These are phyloP conservation scores for Fusarium fracticaudum DNA, from an alignment of 2,329 filamentous ascomycete genomes.

Conservation along the genomic window DNA sequence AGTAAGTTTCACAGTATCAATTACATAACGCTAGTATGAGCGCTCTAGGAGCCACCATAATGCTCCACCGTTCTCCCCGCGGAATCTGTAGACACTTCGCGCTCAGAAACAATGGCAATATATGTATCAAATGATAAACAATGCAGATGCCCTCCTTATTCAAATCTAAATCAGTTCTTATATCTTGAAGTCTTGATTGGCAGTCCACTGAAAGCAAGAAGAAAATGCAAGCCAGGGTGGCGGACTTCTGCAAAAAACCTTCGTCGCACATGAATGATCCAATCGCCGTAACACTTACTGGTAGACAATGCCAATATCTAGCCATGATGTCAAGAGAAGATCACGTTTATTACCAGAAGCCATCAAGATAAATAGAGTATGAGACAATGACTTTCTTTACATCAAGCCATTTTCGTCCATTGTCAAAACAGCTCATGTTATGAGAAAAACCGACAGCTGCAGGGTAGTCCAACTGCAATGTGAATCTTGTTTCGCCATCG, in stretches of 20 bases:
- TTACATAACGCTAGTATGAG: background rate
- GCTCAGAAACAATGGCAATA: too few relatives aligned
- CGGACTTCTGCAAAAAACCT: accelerated
- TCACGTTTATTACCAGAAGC: accelerated
- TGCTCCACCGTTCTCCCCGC: background rate
- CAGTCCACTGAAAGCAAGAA: accelerated
- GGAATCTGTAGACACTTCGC: accelerated
- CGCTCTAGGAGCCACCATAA: accelerated
- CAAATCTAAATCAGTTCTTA: accelerated
- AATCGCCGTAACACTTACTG: too few relatives aligned
- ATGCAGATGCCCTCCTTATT: background rate
- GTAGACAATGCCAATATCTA: too few relatives aligned
- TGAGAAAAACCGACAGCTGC: accelerated
- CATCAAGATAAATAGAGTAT: background rate
- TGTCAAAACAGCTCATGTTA: too few relatives aligned
- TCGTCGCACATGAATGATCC: too few relatives aligned
- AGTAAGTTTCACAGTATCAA: accelerated
- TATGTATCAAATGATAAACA: too few relatives aligned
- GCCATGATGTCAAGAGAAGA: background rate
- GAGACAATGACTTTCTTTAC: background rate
- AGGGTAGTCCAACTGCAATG: background rate
- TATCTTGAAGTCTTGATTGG: background rate
- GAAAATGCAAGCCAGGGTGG: too few relatives aligned
- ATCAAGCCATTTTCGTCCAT: background rate
- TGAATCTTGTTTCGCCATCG: background rate